Evolutionary conservation across 106 monocot genomes (phyloP), one percentile per base, ranked within the genome.

Genomic region (Platanthera guangdongensis): DNA sequence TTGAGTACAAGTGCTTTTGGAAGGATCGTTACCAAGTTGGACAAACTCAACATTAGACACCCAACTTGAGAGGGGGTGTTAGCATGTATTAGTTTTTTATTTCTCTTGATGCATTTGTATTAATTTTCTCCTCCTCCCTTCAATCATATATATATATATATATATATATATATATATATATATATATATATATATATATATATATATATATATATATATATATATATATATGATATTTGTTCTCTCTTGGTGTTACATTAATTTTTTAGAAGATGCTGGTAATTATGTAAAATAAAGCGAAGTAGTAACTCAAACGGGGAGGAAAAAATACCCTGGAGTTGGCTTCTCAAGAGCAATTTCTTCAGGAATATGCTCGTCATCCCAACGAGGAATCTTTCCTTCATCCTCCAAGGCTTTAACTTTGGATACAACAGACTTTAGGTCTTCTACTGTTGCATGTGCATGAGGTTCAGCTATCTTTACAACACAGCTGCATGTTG

Each of bases 281-380:
- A 69, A 69, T 47, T 46, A 32, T 69, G 47, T 48, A 48, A 70
- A 70, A 47, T 70, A 70, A 70, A 10, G 15, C 15, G 16, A 15
- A 67, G 32, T 67, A 1, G 32, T 12, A 9, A 67, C 0, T 39
- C 12, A 14, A 71, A 68, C 47, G 46, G 15, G 9, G 50, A 72
- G 18, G 70, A 70, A 9, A 67, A 76, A 60, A 32, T 60, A 92
- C 99, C 97, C 99, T 55, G 88, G 88, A 77, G 81, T 76, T 72
- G 99, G 99, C 74, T 76, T 90, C 12, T 86, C 81, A 15, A 52
- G 59, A 76, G 92, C 90, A 84, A 99, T 94, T 80, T 99, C 90
- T 84, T 99, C 99, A 74, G 99, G 99, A 15, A 99, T 89, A 85
- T 85, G 85, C 62, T 99, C 99, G 64, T 94, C 99, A 81, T 99